Conservation (phyloP, 106 monocot species). For the Platanthera zijinensis region DNA sequence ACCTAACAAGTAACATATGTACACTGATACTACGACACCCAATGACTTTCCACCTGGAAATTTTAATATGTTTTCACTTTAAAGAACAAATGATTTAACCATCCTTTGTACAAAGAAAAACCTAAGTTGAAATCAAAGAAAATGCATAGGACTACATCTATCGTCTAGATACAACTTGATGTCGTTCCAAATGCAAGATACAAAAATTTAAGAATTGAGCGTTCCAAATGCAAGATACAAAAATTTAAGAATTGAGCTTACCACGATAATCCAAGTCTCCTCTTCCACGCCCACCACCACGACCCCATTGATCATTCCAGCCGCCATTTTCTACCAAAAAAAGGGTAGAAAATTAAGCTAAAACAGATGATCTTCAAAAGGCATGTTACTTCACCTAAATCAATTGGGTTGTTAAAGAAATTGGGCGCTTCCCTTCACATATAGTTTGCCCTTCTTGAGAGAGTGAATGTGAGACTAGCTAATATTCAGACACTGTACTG, state of each 20-base stretch:
- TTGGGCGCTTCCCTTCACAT: neutral
- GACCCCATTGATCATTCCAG: conserved; percentile 48
- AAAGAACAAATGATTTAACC: neutral
- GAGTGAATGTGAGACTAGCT: neutral
- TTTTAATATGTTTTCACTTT: neutral
- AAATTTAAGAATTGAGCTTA: conserved; percentile 13
- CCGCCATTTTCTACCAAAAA: conserved; percentile 59
- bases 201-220: neutral
- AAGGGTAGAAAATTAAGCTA: neutral
- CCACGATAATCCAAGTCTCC: conserved; percentile 51
- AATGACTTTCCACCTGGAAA: neutral
- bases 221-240: neutral
- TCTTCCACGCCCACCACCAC: conserved; percentile 57
- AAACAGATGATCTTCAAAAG: neutral
- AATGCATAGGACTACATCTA: neutral
- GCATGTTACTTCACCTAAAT: neutral
- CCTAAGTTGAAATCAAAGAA: neutral
- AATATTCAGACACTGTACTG: neutral
- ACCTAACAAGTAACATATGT: neutral
- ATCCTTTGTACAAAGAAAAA: neutral
- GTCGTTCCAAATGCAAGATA: neutral
- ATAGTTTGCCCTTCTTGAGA: neutral
- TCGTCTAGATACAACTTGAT: neutral
- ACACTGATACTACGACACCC: neutral
- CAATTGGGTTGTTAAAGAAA: neutral